These are phyloP conservation scores for Boletus subcaerulescens DNA, from an alignment of 768 basidiomycete species.

Conservation along the genomic window DNA sequence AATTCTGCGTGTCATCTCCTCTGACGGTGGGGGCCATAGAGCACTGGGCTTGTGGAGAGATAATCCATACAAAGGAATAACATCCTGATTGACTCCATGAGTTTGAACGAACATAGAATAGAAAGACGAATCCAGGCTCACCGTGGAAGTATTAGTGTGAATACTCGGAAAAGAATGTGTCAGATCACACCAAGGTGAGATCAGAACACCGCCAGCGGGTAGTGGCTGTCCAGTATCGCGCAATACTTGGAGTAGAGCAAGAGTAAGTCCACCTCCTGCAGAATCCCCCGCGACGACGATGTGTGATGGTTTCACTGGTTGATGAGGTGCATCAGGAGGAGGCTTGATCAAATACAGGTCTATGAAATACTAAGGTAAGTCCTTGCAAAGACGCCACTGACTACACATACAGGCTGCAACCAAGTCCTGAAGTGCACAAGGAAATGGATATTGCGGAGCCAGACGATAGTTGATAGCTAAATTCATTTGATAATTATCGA, in stretches of 20 bases:
- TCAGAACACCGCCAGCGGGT: slow-evolving; percentile 85
- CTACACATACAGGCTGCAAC: slow-evolving; percentile 73
- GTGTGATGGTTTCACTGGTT: slow-evolving; percentile 73
- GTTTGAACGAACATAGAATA: not conserved
- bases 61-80: slow-evolving; percentile 73
- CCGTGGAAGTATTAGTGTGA: slow-evolving; percentile 79
- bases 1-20: slow-evolving; percentile 55
- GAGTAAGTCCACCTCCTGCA: slow-evolving; percentile 84
- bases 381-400: not conserved
- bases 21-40: slow-evolving; percentile 74
- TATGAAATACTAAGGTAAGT: slow-evolving; percentile 24
- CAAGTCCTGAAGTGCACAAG: slow-evolving; percentile 86
- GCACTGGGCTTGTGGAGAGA: slow-evolving; percentile 76
- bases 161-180: slow-evolving; percentile 94
- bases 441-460: slow-evolving; percentile 97
- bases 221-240: slow-evolving; percentile 79
- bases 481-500: slow-evolving; percentile 14
- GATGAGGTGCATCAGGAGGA: slow-evolving; percentile 73
- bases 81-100: slow-evolving; percentile 49
- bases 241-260: slow-evolving; percentile 83
- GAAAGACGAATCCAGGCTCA: slow-evolving; percentile 31
- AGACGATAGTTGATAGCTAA: slow-evolving; percentile 77
- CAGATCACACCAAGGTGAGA: slow-evolving; percentile 93
- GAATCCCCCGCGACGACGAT: slow-evolving; percentile 90
- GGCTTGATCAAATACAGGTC: slow-evolving; percentile 90